phyloP scores from a whole-genome alignment of 23 red algal genomes.

The Cyanidiococcus yangmingshanensis region DNA sequence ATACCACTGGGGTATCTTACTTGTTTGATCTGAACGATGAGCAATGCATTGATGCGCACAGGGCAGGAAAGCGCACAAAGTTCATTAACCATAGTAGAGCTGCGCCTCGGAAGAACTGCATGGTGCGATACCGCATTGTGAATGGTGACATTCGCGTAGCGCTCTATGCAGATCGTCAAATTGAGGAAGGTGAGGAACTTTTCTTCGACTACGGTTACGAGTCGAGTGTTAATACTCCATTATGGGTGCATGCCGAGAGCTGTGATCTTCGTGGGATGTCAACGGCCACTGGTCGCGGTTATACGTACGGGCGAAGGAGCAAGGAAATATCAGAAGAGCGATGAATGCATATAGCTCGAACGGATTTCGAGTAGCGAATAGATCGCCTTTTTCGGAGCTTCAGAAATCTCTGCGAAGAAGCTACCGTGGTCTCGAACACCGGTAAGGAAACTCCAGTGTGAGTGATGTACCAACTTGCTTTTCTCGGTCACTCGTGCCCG shows the following conservation, averaged over 20 bases:
- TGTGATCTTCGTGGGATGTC: too few species aligned
- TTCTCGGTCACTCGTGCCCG: too few species aligned
- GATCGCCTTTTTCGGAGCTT: too few species aligned
- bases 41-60: conserved; percentile 53
- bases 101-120: conserved; percentile 42
- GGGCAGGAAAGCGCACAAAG: conserved; percentile 53
- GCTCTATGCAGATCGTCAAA: conserved; percentile 55
- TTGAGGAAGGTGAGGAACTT: conserved; percentile 69
- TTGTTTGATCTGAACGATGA: conserved; percentile 58
- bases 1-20: conserved; percentile 45
- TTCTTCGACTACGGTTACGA: conserved; percentile 78
- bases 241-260: not conserved
- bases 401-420: too few species aligned
- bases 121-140: conserved; percentile 41
- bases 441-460: too few species aligned
- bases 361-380: too few species aligned
- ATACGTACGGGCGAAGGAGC: too few species aligned
- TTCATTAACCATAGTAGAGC: conserved; percentile 51
- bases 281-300: too few species aligned
- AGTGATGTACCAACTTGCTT: too few species aligned
- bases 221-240: not conserved
- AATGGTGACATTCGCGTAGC: conserved; percentile 64
- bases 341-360: too few species aligned
- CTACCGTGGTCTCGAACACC: too few species aligned
- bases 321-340: too few species aligned